A percentile compares a stretch with the other conserved stretches of the same genome.
Conservation (phyloP, 768 basidiomycete species). For the Phaeotremella fagi region DNA sequence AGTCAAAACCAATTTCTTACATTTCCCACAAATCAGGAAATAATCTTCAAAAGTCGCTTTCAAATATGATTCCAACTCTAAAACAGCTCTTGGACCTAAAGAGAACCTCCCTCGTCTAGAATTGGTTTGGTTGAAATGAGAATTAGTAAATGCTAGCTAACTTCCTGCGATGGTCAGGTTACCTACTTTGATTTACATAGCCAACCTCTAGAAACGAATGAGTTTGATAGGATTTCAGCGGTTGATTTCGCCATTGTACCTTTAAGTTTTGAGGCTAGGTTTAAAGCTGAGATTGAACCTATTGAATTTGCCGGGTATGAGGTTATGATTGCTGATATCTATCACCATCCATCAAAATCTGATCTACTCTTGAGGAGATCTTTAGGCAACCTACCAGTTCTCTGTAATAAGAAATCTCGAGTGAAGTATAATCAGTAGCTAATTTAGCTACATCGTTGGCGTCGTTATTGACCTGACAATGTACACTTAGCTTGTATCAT, state of each 20-base stretch:
- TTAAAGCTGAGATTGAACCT: slow-evolving; percentile 27
- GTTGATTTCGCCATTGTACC: slow-evolving; percentile 24
- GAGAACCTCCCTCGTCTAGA: slow-evolving; percentile 36
- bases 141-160: no score
- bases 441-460: slow-evolving; percentile 17
- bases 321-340: slow-evolving; percentile 36
- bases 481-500: neutral
- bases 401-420: slow-evolving; percentile 38
- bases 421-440: slow-evolving; percentile 33
- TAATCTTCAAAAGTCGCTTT: slow-evolving; percentile 28
- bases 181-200: slow-evolving; percentile 38
- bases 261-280: slow-evolving; percentile 10
- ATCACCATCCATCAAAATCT: no score
- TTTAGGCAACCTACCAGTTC: slow-evolving; percentile 26
- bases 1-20: slow-evolving; percentile 30
- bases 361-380: no score
- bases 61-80: slow-evolving; percentile 39
- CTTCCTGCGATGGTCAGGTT: no score
- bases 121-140: neutral
- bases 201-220: slow-evolving; percentile 43
- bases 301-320: slow-evolving; percentile 46
- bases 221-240: slow-evolving; percentile 29
- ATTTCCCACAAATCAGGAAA: slow-evolving; percentile 33
- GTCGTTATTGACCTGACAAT: slow-evolving; percentile 36
- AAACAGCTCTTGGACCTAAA: slow-evolving; percentile 26